These are phyloP conservation scores for Penicillium malachiteum DNA, from an alignment of 495 filamentous ascomycete species.

Conservation along the genomic window DNA sequence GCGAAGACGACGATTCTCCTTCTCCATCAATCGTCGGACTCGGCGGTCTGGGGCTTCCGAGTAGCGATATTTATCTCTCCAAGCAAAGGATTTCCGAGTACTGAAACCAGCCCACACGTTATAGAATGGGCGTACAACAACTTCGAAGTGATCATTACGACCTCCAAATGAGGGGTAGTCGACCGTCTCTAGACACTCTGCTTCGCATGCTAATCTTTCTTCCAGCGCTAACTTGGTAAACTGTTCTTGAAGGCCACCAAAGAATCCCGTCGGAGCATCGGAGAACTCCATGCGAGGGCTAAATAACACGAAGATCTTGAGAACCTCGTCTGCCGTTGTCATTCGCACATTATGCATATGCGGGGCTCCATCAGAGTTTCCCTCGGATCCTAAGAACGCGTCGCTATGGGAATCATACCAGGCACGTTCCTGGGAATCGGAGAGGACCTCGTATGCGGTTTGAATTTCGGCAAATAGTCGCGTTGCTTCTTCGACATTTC, in stretches of 20 bases:
- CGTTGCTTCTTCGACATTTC: conserved; percentile 79
- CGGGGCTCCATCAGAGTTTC: conserved; percentile 35
- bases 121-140: conserved; percentile 79
- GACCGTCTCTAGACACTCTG: conserved; percentile 55
- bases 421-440: conserved; percentile 89
- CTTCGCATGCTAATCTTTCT: conserved; percentile 70
- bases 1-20: conserved; percentile 85
- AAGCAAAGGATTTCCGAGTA: conserved; percentile 82
- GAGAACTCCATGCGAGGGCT: conserved; percentile 72
- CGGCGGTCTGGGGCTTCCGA: conserved; percentile 86
- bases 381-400: conserved; percentile 67
- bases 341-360: conserved; percentile 65
- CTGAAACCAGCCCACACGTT: conserved; percentile 75
- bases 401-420: conserved; percentile 98
- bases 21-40: conserved; percentile 83
- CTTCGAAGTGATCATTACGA: conserved; percentile 64
- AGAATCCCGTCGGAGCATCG: conserved; percentile 79
- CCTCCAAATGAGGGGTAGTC: conserved; percentile 81
- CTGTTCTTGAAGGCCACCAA: conserved; percentile 65
- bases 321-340: conserved; percentile 76
- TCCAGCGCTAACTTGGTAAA: conserved; percentile 82
- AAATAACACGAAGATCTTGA: conserved; percentile 71
- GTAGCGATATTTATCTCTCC: conserved; percentile 79
- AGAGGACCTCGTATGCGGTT: conserved; percentile 90
- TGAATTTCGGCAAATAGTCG: conserved; percentile 86